Evolutionary conservation across 495 filamentous ascomycete genomes (phyloP), one percentile per base, ranked within the genome.

Genomic region (Penicillium nucicola): DNA sequence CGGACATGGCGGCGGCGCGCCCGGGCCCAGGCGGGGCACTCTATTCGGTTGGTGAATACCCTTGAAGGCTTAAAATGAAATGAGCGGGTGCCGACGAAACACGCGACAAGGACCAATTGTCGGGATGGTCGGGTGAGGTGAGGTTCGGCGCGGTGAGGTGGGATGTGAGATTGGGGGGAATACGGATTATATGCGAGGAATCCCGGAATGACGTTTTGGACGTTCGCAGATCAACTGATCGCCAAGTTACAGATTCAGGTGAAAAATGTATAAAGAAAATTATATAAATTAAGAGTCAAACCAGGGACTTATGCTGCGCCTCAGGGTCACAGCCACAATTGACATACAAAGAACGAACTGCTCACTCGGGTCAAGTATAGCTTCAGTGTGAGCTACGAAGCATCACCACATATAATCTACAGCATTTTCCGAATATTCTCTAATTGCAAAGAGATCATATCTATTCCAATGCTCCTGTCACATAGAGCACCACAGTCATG

Each of bases 1-100:
- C 87, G 30, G 86, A 86, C 90, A 95, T 95, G 57, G 66, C 59
- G 72, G 51, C 57, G 53, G 46, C 50, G 52, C 48, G 56, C 62
- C 51, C 43, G 51, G 52, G 48, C 46, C 48, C 50, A 49, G 28
- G 56, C 42, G 35, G 40, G 46, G 40, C 34, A 34, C 13, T 34
- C 23, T 52, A 23, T 45, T 39, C 10, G 41, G 30, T 33, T 22
- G 4, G 5, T 34, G 18, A 42, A 25, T 25, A 31, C 9, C 12
- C 23, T 52, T 19, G 33, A 43, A 22, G 38, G n/a, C 30, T 43
- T 14, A 14, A 35, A 42, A 9, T 20, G 3, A 5, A 13, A 11
- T 10, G 1, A 9, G n/a, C 19, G 45, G 19, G 25, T 11, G 12
- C 11, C 20, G 30, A 20, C 45, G 14, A 35, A 33, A 36, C 8